These are phyloP conservation scores for Cadophora sp. DNA, from an alignment of 2,329 filamentous ascomycete species.

Conservation along the genomic window DNA sequence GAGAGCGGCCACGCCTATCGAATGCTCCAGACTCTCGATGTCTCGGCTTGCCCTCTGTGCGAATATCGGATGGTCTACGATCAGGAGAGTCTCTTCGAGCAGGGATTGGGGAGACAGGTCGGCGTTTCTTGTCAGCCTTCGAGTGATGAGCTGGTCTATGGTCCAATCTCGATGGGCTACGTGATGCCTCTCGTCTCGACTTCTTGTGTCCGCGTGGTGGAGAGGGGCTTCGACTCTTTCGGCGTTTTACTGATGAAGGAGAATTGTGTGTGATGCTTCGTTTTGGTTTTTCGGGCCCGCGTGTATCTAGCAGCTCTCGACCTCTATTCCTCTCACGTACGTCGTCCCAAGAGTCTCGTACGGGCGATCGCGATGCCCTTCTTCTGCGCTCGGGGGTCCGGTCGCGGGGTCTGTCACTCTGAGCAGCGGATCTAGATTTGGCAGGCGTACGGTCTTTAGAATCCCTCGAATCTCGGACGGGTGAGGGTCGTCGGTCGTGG, in stretches of 20 bases:
- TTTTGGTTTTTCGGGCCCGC: slow-evolving; percentile 45
- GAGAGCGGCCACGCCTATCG: slow-evolving; percentile 42
- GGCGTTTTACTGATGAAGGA: slow-evolving; percentile 44
- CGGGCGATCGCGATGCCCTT: slow-evolving; percentile 41
- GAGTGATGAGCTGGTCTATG: slow-evolving; percentile 33
- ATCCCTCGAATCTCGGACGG: slow-evolving; percentile 37
- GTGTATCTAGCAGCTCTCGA: slow-evolving; percentile 46
- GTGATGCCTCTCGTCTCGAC: slow-evolving; percentile 41
- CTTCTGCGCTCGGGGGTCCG: slow-evolving; percentile 43
- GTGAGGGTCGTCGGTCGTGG: slow-evolving; percentile 48
- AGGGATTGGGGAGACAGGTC: slow-evolving; percentile 39
- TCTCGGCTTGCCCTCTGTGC: slow-evolving; percentile 36
- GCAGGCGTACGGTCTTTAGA: slow-evolving; percentile 43
- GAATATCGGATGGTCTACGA: slow-evolving; percentile 33
- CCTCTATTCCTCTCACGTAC: slow-evolving; percentile 46
- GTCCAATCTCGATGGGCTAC: slow-evolving; percentile 42
- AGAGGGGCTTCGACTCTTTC: slow-evolving; percentile 46
- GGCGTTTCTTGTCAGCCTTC: slow-evolving; percentile 40
- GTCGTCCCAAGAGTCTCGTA: slow-evolving; percentile 43
- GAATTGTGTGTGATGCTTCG: slow-evolving; percentile 41
- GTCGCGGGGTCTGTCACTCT: slow-evolving; percentile 40
- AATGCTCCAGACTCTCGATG: slow-evolving; percentile 36
- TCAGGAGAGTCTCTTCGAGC: slow-evolving; percentile 42
- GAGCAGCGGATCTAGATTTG: slow-evolving; percentile 40
- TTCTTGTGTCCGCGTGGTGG: slow-evolving; percentile 44